These are phyloP conservation scores for Lasiodiplodia gonubiensis DNA, from an alignment of 2,329 filamentous ascomycete species.

Conservation along the genomic window DNA sequence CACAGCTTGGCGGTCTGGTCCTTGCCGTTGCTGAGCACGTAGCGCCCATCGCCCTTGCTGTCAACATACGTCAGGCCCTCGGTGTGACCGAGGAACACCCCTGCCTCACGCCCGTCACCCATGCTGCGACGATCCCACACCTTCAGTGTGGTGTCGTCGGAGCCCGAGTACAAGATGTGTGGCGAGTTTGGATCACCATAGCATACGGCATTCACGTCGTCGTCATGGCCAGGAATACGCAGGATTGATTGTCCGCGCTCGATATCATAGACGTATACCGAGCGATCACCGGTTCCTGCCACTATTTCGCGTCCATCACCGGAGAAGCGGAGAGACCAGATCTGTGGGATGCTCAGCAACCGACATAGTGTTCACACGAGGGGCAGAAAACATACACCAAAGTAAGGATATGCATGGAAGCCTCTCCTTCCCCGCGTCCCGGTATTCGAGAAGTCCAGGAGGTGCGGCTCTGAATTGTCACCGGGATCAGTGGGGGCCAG, in stretches of 20 bases:
- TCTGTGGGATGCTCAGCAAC: constrained; percentile 48
- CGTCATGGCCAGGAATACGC: constrained; percentile 75
- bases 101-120: constrained; percentile 66
- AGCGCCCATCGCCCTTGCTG: constrained; percentile 86
- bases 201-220: constrained; percentile 96
- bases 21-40: constrained; percentile 92
- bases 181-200: constrained; percentile 89
- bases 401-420: constrained; percentile 40
- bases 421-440: constrained; percentile 46
- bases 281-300: constrained; percentile 79
- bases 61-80: constrained; percentile 71
- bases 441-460: constrained; percentile 72
- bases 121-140: constrained; percentile 89
- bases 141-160: constrained; percentile 90
- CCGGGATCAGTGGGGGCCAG: constrained; percentile 85
- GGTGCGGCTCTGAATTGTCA: constrained; percentile 78
- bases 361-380: neutral
- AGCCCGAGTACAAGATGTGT: constrained; percentile 94
- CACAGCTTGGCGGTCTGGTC: constrained; percentile 98
- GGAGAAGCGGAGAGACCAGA: constrained; percentile 92
- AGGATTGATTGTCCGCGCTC: constrained; percentile 78
- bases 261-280: constrained; percentile 90
- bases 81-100: constrained; percentile 69
- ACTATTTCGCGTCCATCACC: constrained; percentile 90
- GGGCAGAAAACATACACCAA: constrained; percentile 70